Evolutionary conservation across 371 early-diverging fungal species (phyloP), one percentile per base, ranked within the genome.

Genomic region (Mucor racemosus): DNA sequence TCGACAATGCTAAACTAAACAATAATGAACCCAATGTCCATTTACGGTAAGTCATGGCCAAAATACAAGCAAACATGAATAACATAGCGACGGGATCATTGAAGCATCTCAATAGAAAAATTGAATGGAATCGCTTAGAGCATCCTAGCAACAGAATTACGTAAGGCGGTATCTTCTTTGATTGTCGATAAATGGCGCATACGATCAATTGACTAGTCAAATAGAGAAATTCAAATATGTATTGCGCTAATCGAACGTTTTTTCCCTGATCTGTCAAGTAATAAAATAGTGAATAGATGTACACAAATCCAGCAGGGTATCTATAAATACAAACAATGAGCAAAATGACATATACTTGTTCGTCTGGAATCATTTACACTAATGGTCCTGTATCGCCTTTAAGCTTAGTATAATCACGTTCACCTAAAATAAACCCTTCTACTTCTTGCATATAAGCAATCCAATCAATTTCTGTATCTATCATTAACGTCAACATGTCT

Each of bases 381-480:
- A 96, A 77, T 0, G 96, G 97, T 3, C 98, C 98, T 2, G 97
- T 97, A 58, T 94, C 94, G n/a, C 98, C 98, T 21, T 78, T 67
- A 14, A 97, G 71, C 33, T 89, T 85, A 19, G 66, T 44, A 69
- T 97, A 97, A 72, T 96, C 90, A 7, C 88, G 84, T 72, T 96
- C 94, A 6, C 97, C 97, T 4, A 70, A 64, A 9, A 92, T 61
- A 69, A 92, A 94, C 10, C 88, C 90, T 35, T 76, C 77, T 0
- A 96, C 93, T 77, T 97, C 88, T 77, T 97, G 95, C 95, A 97
- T 95, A 74, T 97, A 97, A 1, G 97, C 91, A 15, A 69, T 78
- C 95, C 95, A 97, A 78, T 97, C 98, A 64, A 97, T 97, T 73
- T 97, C 96, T 9, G 97, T 96, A 71, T 96, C 91, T 92, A 64